Evolutionary conservation across 768 basidiomycete genomes (phyloP), one percentile per base, ranked within the genome.

Genomic region (Pleurotus giganteus): DNA sequence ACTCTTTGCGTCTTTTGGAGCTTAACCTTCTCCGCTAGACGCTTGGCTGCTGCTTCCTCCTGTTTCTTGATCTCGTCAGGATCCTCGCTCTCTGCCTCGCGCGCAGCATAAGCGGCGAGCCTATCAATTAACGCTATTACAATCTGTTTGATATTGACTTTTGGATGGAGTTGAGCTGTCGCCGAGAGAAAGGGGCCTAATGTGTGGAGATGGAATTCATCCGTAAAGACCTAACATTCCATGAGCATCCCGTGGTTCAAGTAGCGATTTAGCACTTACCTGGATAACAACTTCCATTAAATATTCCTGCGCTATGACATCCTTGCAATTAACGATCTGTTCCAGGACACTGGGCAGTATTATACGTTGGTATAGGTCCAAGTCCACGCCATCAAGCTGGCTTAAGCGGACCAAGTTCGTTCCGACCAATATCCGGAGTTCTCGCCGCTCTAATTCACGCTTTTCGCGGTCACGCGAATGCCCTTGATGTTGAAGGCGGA

Each of bases 211-310:
- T 99, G 97, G 73, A 98, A 98, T 67, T 98, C 96, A 70, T 98
- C 95, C 9, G 96, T 94, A 71, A 98, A 98, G 15, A 99, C 96
- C 91, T 94, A 60, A 12, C 28, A n/a, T 12, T n/a, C 27, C 7
- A 23, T 51, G 24, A 50, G 12, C 26, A 37, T 45, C 58, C 12
- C 61, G 21, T 60, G 42, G 4, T 26, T 27, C 44, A 29, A 42
- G 29, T 26, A 21, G 28, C 31, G 3, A 27, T 9, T n/a, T 3
- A 12, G 44, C 37, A 64, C 80, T 31, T 56, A 90, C 93, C 79
- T 99, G 97, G 61, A 99, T 99, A 58, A 99, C 94, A 8, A 98
- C 97, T 69, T 99, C 97, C 97, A 98, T 98, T 43, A 98, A 70
- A 69, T 99, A 99, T 67, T 98, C 97, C 69, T 99, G 97, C 0